A percentile compares a stretch with the other conserved stretches of the same genome.
phyloP scores from a whole-genome alignment of 2,329 filamentous ascomycete species.

The Verticillium klebahnii region DNA sequence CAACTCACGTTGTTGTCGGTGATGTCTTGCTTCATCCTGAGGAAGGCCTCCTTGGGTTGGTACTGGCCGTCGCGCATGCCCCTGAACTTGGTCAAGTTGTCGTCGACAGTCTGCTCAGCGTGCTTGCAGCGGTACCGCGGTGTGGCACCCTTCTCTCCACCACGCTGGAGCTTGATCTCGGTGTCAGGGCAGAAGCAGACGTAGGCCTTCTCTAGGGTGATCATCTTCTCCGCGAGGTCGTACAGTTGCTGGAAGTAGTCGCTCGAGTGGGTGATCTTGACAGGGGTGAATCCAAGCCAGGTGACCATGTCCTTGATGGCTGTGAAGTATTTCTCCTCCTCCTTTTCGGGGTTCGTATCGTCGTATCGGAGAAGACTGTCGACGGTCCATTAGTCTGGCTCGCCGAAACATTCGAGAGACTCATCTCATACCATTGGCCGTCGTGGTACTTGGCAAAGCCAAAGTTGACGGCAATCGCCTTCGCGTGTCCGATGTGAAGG shows the following conservation, averaged over 20 bases:
- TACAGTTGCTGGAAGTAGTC: constrained; percentile 90
- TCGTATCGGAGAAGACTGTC: constrained; percentile 71
- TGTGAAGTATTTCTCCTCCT: constrained; percentile 83
- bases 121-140: constrained; percentile 78
- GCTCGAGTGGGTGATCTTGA: constrained; percentile 75
- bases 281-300: constrained; percentile 63
- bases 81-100: constrained; percentile 77
- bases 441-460: constrained; percentile 84
- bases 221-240: constrained; percentile 81
- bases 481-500: constrained; percentile 89
- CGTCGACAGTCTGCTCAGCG: constrained; percentile 67
- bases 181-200: constrained; percentile 81
- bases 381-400: constrained; percentile 22
- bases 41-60: constrained; percentile 73
- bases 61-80: constrained; percentile 92
- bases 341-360: constrained; percentile 91
- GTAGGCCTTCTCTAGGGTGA: constrained; percentile 66
- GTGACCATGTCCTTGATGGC: constrained; percentile 84
- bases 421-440: constrained; percentile 36
- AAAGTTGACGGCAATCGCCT: constrained; percentile 95
- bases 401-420: background rate
- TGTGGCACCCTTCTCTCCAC: constrained; percentile 64
- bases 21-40: constrained; percentile 92
- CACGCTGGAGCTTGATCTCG: constrained; percentile 83
- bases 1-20: constrained; percentile 59